Evolutionary conservation across 345 rosid genomes (phyloP), one percentile per base, ranked within the genome.

Genomic region (Gossypium herbaceum): DNA sequence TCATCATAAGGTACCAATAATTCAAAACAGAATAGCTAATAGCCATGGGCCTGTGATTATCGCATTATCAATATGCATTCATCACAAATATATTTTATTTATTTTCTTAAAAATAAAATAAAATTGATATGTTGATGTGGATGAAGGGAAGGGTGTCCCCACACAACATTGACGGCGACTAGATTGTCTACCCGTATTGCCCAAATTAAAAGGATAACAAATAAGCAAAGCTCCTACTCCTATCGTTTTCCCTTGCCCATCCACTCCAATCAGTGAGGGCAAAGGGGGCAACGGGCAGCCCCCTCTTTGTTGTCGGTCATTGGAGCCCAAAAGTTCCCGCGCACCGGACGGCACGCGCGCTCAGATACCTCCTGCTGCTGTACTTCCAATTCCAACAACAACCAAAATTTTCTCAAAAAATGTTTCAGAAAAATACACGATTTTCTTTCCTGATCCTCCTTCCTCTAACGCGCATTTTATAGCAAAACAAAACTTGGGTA

Each of bases 331-430:
- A 67, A 56, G 71, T 79, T 55, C 90, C 76, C 81, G 81, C 89
- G 86, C 57, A 74, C 88, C 91, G 93, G 85, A 83, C 87, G 91
- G 93, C 93, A 89, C 91, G 93, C 90, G 90, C 82, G 88, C 79
- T 86, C 91, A 83, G 86, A 73, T 77, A 58, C 85, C 78, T 60
- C 51, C 54, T 56, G 4, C 68, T 41, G 43, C 2, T 4, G 60
- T 56, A 63, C 77, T 29, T 48, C 41, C 60, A 50, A 12, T 62
- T 62, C 45, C 20, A 7, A 8, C 61, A 48, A 25, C 9, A n/a
- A 34, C 56, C 41, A 5, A 34, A 57, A 48, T 39, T 70, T 70
- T 29, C 59, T 69, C 15, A 50, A 47, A 67, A n/a, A 39, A 29
- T 45, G 12, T 69, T 43, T 22, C 22, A 71, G 6, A 27, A 56